phyloP scores from a whole-genome alignment of 1,284 basidiomycete genomes.

The Bjerkandera adusta region DNA sequence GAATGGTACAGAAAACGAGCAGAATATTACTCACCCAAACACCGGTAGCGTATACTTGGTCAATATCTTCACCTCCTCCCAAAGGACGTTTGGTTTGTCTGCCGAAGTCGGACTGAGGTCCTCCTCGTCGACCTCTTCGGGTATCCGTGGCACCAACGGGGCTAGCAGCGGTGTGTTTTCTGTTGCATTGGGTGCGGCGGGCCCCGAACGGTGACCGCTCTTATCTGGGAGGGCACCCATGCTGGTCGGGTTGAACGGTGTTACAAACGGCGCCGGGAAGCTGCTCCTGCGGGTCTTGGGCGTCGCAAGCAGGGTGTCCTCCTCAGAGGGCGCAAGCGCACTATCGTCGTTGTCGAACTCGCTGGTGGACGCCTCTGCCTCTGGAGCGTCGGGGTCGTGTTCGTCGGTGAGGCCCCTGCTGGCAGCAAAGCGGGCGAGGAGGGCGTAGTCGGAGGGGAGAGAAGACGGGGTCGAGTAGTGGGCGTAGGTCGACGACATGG shows the following conservation, averaged over 20 bases:
- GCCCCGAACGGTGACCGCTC: constrained; percentile 27
- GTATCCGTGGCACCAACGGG: constrained; percentile 45
- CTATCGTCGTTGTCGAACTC: constrained; percentile 12
- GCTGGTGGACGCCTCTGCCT: constrained; percentile 1
- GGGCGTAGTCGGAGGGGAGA: constrained; percentile 61
- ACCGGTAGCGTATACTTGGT: constrained; percentile 66
- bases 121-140: constrained; percentile 35
- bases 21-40: constrained; percentile 47
- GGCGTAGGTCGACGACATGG: constrained; percentile 47
- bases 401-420: constrained; percentile 19
- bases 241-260: constrained; percentile 32
- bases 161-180: constrained; percentile 54
- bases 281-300: constrained; percentile 28
- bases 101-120: constrained; percentile 26
- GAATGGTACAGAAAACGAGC: background rate
- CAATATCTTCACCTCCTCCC: constrained; percentile 62
- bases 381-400: constrained; percentile 1
- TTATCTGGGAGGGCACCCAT: constrained; percentile 28
- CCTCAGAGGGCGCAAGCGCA: constrained; percentile 12
- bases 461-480: constrained; percentile 50
- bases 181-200: constrained; percentile 24
- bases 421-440: constrained; percentile 49
- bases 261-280: constrained; percentile 32
- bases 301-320: constrained; percentile 10
- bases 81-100: constrained; percentile 37